A percentile compares a stretch with the other conserved stretches of the same genome.
Evolutionary conservation across 108 stramenopile genomes (phyloP).

Genomic region (Cyclotella sp.): DNA sequence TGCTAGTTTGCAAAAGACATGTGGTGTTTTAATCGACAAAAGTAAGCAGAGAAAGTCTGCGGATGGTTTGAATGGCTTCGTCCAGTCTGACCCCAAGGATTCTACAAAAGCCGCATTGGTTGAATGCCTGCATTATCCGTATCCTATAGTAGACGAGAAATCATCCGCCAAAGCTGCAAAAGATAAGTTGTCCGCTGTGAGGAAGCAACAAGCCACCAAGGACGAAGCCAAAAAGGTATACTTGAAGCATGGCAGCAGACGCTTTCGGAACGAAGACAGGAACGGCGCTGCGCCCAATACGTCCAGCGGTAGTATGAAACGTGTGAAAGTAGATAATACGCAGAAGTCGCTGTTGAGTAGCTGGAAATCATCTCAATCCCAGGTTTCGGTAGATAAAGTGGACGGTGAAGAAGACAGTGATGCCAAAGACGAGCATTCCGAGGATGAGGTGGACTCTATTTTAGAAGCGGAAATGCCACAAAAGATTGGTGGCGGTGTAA

Average conservation of each 20-base stretch:
- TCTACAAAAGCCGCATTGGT: neutral
- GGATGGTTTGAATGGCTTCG: neutral
- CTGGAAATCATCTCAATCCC: constrained; percentile 29
- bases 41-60: neutral
- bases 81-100: neutral
- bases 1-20: constrained; percentile 47
- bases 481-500: neutral
- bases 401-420: neutral
- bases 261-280: constrained; percentile 44
- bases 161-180: constrained; percentile 64
- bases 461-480: neutral
- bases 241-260: constrained; percentile 73
- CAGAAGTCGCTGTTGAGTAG: constrained; percentile 34
- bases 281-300: constrained; percentile 56
- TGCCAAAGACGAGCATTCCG: neutral
- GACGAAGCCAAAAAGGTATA: constrained; percentile 61
- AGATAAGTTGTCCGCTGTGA: constrained; percentile 57
- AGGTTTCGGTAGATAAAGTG: neutral
- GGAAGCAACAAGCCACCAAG: constrained; percentile 59
- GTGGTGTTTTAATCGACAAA: constrained; percentile 30
- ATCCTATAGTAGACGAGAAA: constrained; percentile 69
- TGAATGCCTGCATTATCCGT: constrained; percentile 45
- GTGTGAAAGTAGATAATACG: constrained; percentile 26
- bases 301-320: constrained; percentile 39
- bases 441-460: constrained; percentile 7